Evolutionary conservation across 2,329 filamentous ascomycete species (phyloP).

Genomic region (Diaporthe sp.): DNA sequence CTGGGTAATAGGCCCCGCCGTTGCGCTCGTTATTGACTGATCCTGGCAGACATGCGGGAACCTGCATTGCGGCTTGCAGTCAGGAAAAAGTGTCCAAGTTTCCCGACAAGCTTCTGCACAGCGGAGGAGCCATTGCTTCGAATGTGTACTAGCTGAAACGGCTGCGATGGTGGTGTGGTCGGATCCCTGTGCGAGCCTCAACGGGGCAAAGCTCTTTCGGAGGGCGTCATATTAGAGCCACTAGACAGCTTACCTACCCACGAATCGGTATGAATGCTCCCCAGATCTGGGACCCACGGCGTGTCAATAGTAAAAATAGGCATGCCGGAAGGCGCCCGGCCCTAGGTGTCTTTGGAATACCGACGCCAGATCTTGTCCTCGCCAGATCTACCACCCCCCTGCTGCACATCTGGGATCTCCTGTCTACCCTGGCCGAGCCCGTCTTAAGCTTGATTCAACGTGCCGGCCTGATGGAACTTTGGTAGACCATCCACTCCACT

Average conservation of each 20-base stretch:
- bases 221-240: background rate
- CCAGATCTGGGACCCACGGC: constrained; percentile 1
- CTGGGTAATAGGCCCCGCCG: background rate
- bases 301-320: background rate
- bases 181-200: constrained; percentile 10
- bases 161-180: constrained; percentile 17
- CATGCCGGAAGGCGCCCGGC: background rate
- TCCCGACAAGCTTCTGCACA: constrained; percentile 23
- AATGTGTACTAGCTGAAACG: constrained; percentile 21
- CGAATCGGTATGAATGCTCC: background rate
- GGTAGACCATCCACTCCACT: background rate
- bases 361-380: background rate
- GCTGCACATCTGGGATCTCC: constrained; percentile 24
- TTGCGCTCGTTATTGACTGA: background rate
- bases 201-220: background rate
- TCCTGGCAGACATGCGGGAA: constrained; percentile 4
- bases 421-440: background rate
- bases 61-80: background rate
- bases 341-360: background rate
- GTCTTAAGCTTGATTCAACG: constrained; percentile 22
- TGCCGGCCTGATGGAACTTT: constrained; percentile 14
- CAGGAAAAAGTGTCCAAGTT: background rate
- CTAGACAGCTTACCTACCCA: background rate
- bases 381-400: constrained; percentile 20
- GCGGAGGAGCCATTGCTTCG: constrained; percentile 12